Percentiles rank a stretch among this genome's conserved stretches.
Evolutionary conservation across 495 filamentous ascomycete genomes (phyloP).

Genomic region (Hyaloscypha finlandica): DNA sequence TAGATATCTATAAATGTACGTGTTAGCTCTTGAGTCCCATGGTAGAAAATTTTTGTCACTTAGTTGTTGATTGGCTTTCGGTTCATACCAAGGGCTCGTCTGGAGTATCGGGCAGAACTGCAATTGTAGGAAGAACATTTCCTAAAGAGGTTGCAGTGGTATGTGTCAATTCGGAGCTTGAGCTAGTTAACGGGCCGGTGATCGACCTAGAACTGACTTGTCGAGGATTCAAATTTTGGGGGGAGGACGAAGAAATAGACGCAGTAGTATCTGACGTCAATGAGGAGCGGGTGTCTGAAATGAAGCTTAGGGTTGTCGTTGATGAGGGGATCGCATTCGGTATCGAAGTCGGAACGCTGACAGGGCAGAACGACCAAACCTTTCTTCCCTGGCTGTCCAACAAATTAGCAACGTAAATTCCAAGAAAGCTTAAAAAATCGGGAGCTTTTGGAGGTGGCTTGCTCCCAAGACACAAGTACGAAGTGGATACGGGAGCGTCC

Average conservation of each 20-base stretch:
- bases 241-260: neutral
- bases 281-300: constrained; percentile 17
- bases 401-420: neutral
- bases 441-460: too few relatives aligned
- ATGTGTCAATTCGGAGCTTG: constrained; percentile 6
- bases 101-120: constrained; percentile 36
- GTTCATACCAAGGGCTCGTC: constrained; percentile 41
- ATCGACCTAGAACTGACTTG: constrained; percentile 2
- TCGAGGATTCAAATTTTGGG: neutral
- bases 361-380: constrained; percentile 63
- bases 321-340: constrained; percentile 25
- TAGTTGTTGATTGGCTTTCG: neutral
- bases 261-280: neutral
- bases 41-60: neutral
- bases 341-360: constrained; percentile 30
- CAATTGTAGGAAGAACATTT: constrained; percentile 33
- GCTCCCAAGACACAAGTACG: too few relatives aligned
- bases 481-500: too few relatives aligned
- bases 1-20: constrained; percentile 20
- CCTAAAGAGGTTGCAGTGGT: constrained; percentile 31
- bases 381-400: constrained; percentile 26
- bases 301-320: constrained; percentile 34
- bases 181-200: neutral
- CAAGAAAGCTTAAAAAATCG: neutral
- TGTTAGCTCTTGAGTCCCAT: neutral